Percentiles rank a stretch among this genome's conserved stretches.
Evolutionary conservation across 2,329 filamentous ascomycete genomes (phyloP).

Genomic region (Cytospora chrysosperma): DNA sequence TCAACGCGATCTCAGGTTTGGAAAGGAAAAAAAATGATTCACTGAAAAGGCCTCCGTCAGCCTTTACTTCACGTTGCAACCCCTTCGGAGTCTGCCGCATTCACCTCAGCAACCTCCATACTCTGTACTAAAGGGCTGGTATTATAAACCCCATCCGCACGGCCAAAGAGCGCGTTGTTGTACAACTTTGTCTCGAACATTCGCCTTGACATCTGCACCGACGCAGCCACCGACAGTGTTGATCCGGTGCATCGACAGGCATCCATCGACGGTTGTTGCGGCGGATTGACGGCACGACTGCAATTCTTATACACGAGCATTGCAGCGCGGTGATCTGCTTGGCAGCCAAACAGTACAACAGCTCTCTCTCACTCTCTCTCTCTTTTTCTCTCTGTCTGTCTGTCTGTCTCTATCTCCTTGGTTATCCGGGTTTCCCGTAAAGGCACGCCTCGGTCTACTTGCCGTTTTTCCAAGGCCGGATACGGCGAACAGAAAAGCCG

Average conservation of each 20-base stretch:
- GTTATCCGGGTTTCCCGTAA: not conserved
- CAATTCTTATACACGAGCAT: slow-evolving; percentile 3
- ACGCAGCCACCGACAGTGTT: slow-evolving; percentile 11
- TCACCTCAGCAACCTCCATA: not conserved
- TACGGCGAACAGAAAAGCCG: no score
- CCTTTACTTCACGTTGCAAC: not conserved
- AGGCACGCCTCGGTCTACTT: not conserved
- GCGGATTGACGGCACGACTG: slow-evolving; percentile 12
- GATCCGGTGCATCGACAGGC: slow-evolving; percentile 1
- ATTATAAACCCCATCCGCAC: not conserved
- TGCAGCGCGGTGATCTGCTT: not conserved
- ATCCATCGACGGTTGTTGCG: slow-evolving; percentile 8
- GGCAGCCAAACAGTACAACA: not conserved
- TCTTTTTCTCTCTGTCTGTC: no score
- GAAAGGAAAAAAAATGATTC: not conserved
- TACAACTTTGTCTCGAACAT: slow-evolving; percentile 13
- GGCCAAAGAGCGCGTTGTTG: slow-evolving; percentile 10
- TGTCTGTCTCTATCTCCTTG: no score
- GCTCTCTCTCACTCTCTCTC: no score
- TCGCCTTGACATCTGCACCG: slow-evolving; percentile 20
- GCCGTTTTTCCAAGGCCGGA: not conserved
- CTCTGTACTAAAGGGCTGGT: not conserved
- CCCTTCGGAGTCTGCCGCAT: not conserved
- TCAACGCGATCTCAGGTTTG: not conserved
- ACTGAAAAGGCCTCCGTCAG: slow-evolving; percentile 1